These are phyloP conservation scores for Nyctanthes arbortristis DNA, from an alignment of 257 asterid genomes.

Conservation along the genomic window DNA sequence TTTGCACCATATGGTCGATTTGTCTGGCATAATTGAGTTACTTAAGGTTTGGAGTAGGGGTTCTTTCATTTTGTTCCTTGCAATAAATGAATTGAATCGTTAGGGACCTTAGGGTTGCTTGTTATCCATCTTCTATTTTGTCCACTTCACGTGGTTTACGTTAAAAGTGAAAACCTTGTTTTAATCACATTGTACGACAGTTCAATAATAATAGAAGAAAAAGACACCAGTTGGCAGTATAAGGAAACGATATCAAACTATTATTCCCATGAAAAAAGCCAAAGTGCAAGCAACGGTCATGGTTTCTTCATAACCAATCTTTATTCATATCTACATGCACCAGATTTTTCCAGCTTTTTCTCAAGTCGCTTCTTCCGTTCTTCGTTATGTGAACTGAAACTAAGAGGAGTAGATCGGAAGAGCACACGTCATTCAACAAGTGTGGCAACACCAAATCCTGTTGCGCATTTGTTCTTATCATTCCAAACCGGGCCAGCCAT, in stretches of 20 bases:
- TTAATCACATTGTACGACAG: neutral
- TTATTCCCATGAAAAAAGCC: neutral
- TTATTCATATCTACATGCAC: neutral
- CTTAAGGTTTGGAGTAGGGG: too few relatives aligned
- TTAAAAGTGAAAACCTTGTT: too few relatives aligned
- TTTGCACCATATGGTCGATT: too few relatives aligned
- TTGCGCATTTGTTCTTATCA: slow-evolving; percentile 69
- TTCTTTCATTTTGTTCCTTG: too few relatives aligned
- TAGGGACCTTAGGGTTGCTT: too few relatives aligned
- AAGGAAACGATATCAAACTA: too few relatives aligned
- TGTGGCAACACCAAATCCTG: slow-evolving; percentile 85
- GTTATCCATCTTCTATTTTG: too few relatives aligned
- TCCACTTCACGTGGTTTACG: too few relatives aligned
- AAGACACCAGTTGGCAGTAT: too few relatives aligned
- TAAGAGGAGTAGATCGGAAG: slow-evolving; percentile 58
- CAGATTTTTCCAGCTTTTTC: neutral
- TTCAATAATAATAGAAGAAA: neutral
- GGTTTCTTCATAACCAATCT: neutral
- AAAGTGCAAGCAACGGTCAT: neutral
- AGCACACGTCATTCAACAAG: slow-evolving; percentile 92
- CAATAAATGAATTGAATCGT: too few relatives aligned
- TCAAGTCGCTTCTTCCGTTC: neutral
- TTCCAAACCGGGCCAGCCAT: slow-evolving; percentile 96
- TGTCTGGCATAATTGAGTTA: too few relatives aligned
- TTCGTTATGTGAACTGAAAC: neutral